Percentiles rank a stretch among this genome's conserved stretches.
Conservation (phyloP, 257 asterid species). For the Avicennia marina region DNA sequence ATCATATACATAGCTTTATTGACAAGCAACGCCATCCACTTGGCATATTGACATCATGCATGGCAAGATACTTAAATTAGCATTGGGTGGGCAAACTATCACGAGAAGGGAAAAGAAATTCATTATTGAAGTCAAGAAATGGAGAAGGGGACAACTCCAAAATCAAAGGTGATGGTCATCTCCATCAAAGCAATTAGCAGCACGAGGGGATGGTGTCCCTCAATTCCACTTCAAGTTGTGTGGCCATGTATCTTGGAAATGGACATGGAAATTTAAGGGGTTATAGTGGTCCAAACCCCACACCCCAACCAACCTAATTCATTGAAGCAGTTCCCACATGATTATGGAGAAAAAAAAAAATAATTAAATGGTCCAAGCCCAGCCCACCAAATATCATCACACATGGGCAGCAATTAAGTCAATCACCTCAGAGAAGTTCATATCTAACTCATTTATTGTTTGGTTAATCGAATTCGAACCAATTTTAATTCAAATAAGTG, state of each 20-base stretch:
- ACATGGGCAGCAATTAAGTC: too few species aligned
- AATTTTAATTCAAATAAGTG: neutral
- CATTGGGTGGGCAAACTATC: too few species aligned
- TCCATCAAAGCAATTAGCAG: conserved; percentile 5
- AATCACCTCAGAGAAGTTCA: too few species aligned
- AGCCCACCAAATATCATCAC: conserved; percentile 17
- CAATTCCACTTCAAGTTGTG: neutral
- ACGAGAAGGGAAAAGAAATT: too few species aligned
- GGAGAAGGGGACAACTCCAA: too few species aligned
- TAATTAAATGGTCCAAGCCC: conserved; percentile 2
- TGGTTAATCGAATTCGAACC: conserved; percentile 21
- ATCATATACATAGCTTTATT: too few species aligned
- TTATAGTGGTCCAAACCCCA: conserved; percentile 22
- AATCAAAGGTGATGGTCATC: conserved; percentile 6
- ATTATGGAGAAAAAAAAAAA: neutral
- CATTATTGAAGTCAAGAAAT: too few species aligned
- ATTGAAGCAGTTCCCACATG: conserved; percentile 3
- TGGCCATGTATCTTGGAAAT: conserved; percentile 9
- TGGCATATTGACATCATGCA: too few species aligned
- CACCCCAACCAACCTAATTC: too few species aligned
- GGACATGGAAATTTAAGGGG: conserved; percentile 8
- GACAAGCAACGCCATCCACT: too few species aligned
- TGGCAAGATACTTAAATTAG: too few species aligned
- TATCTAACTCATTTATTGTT: too few species aligned
- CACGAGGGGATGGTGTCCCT: conserved; percentile 30